phyloP scores from a whole-genome alignment of 2,329 filamentous ascomycete species.

The Trichoderma aggressivum region DNA sequence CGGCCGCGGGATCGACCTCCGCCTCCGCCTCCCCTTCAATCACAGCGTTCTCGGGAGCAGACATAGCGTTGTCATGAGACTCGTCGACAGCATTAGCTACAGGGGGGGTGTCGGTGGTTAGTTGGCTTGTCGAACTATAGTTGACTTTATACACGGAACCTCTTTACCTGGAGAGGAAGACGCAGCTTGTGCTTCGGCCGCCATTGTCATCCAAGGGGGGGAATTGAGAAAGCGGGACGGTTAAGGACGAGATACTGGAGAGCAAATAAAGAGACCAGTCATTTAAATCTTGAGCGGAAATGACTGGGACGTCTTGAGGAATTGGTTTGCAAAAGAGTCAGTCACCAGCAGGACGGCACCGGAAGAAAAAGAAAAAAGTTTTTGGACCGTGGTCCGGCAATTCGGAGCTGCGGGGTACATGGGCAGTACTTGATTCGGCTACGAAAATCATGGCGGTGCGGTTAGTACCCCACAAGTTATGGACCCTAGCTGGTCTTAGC shows the following conservation, averaged over 20 bases:
- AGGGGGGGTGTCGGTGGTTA: conserved; percentile 9
- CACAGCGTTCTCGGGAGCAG: conserved; percentile 22
- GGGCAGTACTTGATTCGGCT: conserved; percentile 1
- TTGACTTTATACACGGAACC: not conserved
- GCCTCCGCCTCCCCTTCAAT: conserved; percentile 28
- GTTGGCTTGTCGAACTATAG: conserved; percentile 1
- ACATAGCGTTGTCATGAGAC: conserved; percentile 25
- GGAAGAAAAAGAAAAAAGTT: conserved; percentile 31
- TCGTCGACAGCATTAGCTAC: conserved; percentile 27
- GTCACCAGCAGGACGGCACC: conserved; percentile 22
- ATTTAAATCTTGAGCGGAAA: conserved; percentile 29
- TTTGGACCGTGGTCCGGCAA: conserved; percentile 30
- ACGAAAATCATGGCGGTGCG: not conserved
- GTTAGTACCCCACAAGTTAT: conserved; percentile 13
- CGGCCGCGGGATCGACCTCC: conserved; percentile 33
- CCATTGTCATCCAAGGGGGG: conserved; percentile 29
- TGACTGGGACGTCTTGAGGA: conserved; percentile 23
- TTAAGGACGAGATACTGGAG: conserved; percentile 23
- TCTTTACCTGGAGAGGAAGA: conserved; percentile 24
- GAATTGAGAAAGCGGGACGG: conserved; percentile 16
- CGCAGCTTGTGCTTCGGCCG: conserved; percentile 31
- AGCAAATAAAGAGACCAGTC: conserved; percentile 25
- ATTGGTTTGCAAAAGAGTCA: conserved; percentile 16
- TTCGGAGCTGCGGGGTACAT: conserved; percentile 20
- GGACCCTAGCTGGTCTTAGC: not conserved